A percentile compares a stretch with the other conserved stretches of the same genome.
phyloP scores from a whole-genome alignment of 805 yeast species.

The Ogataea kodamae region DNA sequence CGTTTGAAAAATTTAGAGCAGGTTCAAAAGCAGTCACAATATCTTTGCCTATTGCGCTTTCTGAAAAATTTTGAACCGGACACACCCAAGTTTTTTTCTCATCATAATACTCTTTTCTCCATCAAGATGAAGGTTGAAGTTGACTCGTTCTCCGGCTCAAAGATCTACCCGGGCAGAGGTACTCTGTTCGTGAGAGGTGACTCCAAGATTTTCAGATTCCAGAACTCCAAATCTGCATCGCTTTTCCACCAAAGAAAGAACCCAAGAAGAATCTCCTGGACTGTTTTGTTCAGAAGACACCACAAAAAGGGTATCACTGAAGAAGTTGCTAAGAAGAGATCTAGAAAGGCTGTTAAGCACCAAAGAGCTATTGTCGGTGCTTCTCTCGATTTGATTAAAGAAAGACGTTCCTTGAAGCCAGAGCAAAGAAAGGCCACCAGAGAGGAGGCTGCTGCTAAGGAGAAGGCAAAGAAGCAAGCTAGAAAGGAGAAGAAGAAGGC shows the following conservation, averaged over 20 bases:
- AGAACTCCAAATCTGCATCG: conserved; percentile 94
- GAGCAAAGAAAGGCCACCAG: conserved; percentile 98
- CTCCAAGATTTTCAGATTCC: conserved; percentile 99
- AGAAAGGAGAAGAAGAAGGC: conserved; percentile 94
- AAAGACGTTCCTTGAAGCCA: conserved; percentile 94
- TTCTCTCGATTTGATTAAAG: conserved; percentile 95
- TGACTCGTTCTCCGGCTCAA: conserved; percentile 98
- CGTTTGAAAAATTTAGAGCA: conserved; percentile 1
- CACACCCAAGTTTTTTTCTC: conserved; percentile 9
- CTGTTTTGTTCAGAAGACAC: conserved; percentile 98
- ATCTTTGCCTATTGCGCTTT: conserved; percentile 1
- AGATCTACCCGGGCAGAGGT: conserved; percentile 99
- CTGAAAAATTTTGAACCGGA: conserved; percentile 10
- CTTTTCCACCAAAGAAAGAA: conserved; percentile 99
- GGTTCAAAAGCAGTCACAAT: conserved; percentile 8
- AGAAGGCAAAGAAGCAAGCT: conserved; percentile 86
- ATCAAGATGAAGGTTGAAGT: conserved; percentile 94
- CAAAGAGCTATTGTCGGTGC: conserved; percentile 99
- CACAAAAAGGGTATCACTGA: conserved; percentile 99
- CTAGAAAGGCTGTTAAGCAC: conserved; percentile 96
- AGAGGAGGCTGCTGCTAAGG: conserved; percentile 80
- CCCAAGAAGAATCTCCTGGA: conserved; percentile 99
- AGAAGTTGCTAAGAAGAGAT: conserved; percentile 95
- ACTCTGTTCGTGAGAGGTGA: conserved; percentile 99
- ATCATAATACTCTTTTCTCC: conserved; percentile 14